phyloP scores from a whole-genome alignment of 352 stramenopile species.

The Phytopythium delawarense region DNA sequence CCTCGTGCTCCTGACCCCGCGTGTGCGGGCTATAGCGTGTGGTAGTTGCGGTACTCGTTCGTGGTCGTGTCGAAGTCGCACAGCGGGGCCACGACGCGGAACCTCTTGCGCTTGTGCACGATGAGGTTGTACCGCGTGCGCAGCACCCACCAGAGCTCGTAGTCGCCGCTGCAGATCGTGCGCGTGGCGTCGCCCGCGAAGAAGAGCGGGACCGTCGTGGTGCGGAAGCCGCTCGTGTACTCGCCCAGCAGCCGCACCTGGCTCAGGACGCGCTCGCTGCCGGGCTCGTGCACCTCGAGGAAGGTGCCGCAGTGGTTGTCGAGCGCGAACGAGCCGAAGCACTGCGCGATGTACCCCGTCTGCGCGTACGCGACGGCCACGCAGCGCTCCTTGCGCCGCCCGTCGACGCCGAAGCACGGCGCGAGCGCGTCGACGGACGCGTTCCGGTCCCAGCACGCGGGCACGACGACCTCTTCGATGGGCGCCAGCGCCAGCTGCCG shows the following conservation, averaged over 20 bases:
- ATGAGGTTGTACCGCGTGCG: slow-evolving; percentile 81
- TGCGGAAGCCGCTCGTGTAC: slow-evolving; percentile 71
- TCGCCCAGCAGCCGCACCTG: slow-evolving; percentile 66
- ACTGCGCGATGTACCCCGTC: slow-evolving; percentile 75
- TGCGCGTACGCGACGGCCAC: slow-evolving; percentile 80
- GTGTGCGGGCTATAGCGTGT: slow-evolving; percentile 19
- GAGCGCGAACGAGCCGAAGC: slow-evolving; percentile 56
- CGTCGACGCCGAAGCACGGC: slow-evolving; percentile 64
- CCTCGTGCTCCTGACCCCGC: background rate
- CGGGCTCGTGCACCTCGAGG: slow-evolving; percentile 73
- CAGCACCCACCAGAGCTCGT: slow-evolving; percentile 88
- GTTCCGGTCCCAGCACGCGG: slow-evolving; percentile 85
- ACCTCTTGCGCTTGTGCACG: slow-evolving; percentile 78
- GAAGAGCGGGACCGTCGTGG: slow-evolving; percentile 69
- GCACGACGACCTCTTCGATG: slow-evolving; percentile 44
- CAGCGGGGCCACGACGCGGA: slow-evolving; percentile 45
- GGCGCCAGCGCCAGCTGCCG: slow-evolving; percentile 42
- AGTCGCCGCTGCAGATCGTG: slow-evolving; percentile 66
- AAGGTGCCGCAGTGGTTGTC: slow-evolving; percentile 84
- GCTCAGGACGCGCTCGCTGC: slow-evolving; percentile 60
- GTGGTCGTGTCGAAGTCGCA: slow-evolving; percentile 81
- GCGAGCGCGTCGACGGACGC: slow-evolving; percentile 58
- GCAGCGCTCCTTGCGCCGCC: slow-evolving; percentile 47
- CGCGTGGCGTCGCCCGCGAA: slow-evolving; percentile 53
- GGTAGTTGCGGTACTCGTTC: slow-evolving; percentile 77